Conservation (phyloP, 768 basidiomycete genomes). For the Cyathus striatus region DNA sequence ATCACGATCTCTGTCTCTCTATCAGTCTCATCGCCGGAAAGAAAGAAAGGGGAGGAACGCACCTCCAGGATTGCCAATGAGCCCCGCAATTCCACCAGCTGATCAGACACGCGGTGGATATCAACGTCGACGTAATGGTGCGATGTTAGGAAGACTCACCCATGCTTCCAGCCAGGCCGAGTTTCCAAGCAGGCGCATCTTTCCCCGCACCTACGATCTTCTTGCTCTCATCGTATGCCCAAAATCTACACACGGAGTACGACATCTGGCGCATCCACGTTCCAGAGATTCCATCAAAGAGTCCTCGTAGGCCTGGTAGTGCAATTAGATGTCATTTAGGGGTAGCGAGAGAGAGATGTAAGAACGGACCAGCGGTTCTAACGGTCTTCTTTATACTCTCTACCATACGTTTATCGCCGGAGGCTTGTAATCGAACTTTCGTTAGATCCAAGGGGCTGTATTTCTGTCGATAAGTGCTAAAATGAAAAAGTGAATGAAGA, state of each 20-base stretch:
- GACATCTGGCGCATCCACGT: constrained; percentile 93
- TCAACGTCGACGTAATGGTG: constrained; percentile 1
- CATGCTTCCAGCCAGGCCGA: constrained; percentile 81
- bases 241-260: constrained; percentile 89
- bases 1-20: constrained; percentile 62
- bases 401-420: constrained; percentile 90
- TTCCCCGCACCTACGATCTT: constrained; percentile 70
- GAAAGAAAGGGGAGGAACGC: constrained; percentile 10
- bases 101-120: constrained; percentile 4
- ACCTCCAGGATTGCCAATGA: constrained; percentile 89
- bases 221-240: constrained; percentile 91
- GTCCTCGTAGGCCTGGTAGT: constrained; percentile 50
- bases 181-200: constrained; percentile 74
- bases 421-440: constrained; percentile 88
- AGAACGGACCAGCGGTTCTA: constrained; percentile 58
- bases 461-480: neutral
- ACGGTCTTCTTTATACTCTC: constrained; percentile 79
- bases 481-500: neutral
- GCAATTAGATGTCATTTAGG: neutral
- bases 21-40: neutral
- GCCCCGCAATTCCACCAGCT: constrained; percentile 84
- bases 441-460: constrained; percentile 79
- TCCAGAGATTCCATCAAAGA: constrained; percentile 84
- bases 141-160: constrained; percentile 60
- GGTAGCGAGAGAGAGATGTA: constrained; percentile 21